phyloP scores from a whole-genome alignment of 768 basidiomycete genomes.

The Lactifluus echinatus region DNA sequence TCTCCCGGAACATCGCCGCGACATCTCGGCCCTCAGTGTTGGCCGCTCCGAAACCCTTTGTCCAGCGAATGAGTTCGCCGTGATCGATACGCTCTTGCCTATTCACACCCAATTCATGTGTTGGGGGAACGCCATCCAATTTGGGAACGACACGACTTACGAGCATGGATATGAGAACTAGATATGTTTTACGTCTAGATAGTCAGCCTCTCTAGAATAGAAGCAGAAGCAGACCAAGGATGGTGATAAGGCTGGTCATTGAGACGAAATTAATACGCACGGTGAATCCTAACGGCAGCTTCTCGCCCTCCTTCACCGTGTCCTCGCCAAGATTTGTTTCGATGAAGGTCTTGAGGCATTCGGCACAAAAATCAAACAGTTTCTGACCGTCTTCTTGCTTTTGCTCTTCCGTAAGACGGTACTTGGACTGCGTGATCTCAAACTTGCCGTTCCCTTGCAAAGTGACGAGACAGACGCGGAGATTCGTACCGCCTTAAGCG shows the following conservation, averaged over 20 bases:
- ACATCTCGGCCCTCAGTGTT: conserved; percentile 93
- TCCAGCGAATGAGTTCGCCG: conserved; percentile 93
- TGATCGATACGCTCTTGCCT: conserved; percentile 95
- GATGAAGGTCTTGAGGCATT: conserved; percentile 85
- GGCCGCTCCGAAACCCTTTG: conserved; percentile 92
- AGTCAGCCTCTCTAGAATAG: conserved; percentile 15
- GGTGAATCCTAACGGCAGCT: conserved; percentile 86
- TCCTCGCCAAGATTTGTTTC: conserved; percentile 56
- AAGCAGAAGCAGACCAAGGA: conserved; percentile 6
- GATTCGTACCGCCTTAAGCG: conserved; percentile 76
- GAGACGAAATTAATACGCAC: conserved; percentile 39
- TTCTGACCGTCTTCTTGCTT: conserved; percentile 96
- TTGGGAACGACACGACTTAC: conserved; percentile 39
- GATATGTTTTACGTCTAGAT: conserved; percentile 8
- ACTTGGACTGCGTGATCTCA: conserved; percentile 96
- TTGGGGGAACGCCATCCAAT: neutral
- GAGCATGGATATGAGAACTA: conserved; percentile 94
- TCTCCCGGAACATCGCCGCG: conserved; percentile 83
- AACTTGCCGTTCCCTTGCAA: conserved; percentile 92
- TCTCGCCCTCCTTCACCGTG: conserved; percentile 42
- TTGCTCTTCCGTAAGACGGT: conserved; percentile 93
- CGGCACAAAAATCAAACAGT: conserved; percentile 95
- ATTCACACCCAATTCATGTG: neutral
- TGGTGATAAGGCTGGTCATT: conserved; percentile 10
- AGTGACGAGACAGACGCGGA: conserved; percentile 96